phyloP scores from a whole-genome alignment of 163 green algal species.

The Scenedesmus sp. region DNA sequence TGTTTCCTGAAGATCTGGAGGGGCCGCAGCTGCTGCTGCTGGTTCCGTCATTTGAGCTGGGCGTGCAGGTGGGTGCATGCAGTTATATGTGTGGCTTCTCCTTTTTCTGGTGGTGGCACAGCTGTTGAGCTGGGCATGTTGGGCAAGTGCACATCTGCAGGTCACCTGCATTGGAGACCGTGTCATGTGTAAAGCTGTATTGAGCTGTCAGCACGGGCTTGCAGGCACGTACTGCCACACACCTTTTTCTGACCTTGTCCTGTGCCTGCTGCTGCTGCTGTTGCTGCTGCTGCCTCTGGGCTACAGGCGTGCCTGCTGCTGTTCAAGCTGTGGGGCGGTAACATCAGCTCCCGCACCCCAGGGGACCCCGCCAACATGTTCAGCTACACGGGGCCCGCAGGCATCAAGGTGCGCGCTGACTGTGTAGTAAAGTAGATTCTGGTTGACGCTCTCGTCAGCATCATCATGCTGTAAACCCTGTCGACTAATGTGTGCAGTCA shows the following conservation, averaged over 20 bases:
- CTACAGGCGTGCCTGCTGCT: constrained; percentile 69
- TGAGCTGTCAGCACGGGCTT: too few species aligned
- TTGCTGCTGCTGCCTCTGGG: not conserved
- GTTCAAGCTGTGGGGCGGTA: constrained; percentile 87
- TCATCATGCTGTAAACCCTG: too few species aligned
- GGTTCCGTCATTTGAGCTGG: constrained; percentile 90
- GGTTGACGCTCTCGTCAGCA: too few species aligned
- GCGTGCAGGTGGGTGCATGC: constrained; percentile 74
- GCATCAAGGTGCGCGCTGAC: constrained; percentile 71
- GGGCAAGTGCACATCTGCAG: too few species aligned
- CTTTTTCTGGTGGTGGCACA: too few species aligned
- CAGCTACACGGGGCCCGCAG: constrained; percentile 79
- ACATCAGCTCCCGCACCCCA: constrained; percentile 73
- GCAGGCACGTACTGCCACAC: too few species aligned
- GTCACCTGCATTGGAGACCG: too few species aligned
- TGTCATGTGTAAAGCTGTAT: too few species aligned
- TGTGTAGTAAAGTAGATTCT: too few species aligned
- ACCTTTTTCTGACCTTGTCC: too few species aligned
- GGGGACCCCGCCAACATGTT: constrained; percentile 88
- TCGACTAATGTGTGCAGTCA: constrained; percentile 88
- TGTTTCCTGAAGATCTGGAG: constrained; percentile 80
- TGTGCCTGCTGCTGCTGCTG: not conserved
- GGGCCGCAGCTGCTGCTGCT: constrained; percentile 80
- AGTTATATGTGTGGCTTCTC: not conserved
- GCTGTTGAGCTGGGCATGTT: too few species aligned